phyloP scores from a whole-genome alignment of 352 stramenopile genomes.

The Phytopythium oedochilum region DNA sequence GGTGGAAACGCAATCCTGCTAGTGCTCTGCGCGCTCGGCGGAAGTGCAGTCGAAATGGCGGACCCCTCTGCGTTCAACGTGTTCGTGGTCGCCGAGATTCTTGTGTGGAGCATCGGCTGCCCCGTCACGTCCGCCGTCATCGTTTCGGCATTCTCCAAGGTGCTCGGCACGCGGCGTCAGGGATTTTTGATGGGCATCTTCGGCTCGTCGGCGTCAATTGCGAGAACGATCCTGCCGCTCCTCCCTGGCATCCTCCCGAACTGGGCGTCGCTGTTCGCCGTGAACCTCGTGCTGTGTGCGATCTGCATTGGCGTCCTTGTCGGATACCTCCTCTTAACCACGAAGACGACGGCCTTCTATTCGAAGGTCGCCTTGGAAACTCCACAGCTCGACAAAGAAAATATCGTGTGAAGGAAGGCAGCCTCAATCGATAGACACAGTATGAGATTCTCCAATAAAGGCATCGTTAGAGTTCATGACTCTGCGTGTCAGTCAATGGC shows the following conservation, averaged over 20 bases:
- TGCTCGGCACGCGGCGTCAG: constrained; percentile 43
- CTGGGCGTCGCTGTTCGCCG: constrained; percentile 35
- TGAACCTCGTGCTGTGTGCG: constrained; percentile 38
- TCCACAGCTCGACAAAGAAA: neutral
- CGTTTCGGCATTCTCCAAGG: constrained; percentile 53
- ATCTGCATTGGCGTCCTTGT: constrained; percentile 35
- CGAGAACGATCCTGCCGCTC: constrained; percentile 54
- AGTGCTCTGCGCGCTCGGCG: constrained; percentile 12
- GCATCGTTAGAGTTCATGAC: too few relatives aligned
- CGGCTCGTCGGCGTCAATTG: constrained; percentile 45
- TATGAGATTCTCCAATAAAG: too few relatives aligned
- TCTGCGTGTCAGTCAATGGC: too few relatives aligned
- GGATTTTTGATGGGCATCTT: constrained; percentile 59
- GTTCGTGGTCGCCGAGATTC: constrained; percentile 38
- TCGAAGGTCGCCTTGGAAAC: neutral
- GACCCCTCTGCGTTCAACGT: constrained; percentile 18
- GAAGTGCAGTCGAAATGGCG: neutral
- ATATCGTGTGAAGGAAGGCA: neutral
- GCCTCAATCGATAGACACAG: too few relatives aligned
- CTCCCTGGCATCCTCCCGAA: constrained; percentile 41
- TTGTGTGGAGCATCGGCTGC: constrained; percentile 64
- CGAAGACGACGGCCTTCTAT: neutral
- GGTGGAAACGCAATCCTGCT: constrained; percentile 45
- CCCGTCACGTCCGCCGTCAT: constrained; percentile 48
- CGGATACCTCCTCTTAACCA: constrained; percentile 8